phyloP scores from a whole-genome alignment of 164 flowering plant genomes.

The Platanus orientalis region DNA sequence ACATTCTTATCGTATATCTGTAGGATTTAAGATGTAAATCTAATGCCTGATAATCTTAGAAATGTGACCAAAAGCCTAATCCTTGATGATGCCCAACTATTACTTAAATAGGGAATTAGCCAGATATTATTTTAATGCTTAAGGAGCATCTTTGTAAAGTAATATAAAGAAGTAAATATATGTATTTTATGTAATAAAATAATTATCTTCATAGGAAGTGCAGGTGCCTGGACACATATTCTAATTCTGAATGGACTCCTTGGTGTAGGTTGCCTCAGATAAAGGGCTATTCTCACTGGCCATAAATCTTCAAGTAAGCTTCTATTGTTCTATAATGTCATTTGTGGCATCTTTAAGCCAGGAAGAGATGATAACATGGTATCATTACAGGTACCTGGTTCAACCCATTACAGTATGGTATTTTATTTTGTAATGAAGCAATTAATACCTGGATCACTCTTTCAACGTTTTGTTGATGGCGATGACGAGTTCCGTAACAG shows the following conservation, averaged over 20 bases:
- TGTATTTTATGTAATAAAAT: background rate
- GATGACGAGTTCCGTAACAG: constrained; percentile 98
- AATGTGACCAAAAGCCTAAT: too few relatives aligned
- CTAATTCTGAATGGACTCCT: background rate
- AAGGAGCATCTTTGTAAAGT: background rate
- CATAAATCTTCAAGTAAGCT: constrained; percentile 88
- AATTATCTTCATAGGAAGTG: background rate
- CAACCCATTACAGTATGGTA: constrained; percentile 97
- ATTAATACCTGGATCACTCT: constrained; percentile 75
- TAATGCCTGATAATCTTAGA: too few relatives aligned
- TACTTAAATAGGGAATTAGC: too few relatives aligned
- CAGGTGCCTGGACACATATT: background rate
- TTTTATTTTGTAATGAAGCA: constrained; percentile 82
- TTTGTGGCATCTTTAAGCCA: constrained; percentile 8
- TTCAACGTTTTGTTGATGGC: constrained; percentile 97
- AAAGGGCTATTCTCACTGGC: constrained; percentile 82
- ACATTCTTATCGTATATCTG: too few relatives aligned
- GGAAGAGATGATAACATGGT: constrained; percentile 10
- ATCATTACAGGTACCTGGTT: constrained; percentile 78
- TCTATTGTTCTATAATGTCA: background rate
- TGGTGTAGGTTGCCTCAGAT: constrained; percentile 75
- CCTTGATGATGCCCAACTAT: too few relatives aligned
- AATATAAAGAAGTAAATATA: background rate
- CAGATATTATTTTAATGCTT: too few relatives aligned
- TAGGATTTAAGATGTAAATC: too few relatives aligned